These are phyloP conservation scores for Kalaharituber pfeilii DNA, from an alignment of 2,329 filamentous ascomycete species.

Conservation along the genomic window DNA sequence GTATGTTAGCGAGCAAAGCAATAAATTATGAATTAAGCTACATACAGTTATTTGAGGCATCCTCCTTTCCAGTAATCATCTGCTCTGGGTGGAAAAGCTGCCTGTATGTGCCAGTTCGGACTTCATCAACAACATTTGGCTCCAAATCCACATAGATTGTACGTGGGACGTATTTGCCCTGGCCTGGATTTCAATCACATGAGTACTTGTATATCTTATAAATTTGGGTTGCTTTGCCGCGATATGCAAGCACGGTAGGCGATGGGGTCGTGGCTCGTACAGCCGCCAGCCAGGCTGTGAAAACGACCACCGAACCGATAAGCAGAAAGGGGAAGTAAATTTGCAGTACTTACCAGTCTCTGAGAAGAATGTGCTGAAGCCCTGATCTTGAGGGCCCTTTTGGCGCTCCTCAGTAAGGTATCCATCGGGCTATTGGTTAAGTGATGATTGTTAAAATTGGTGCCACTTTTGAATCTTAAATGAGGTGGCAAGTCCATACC, in stretches of 20 bases:
- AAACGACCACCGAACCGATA: background rate
- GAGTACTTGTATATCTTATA: constrained; percentile 9
- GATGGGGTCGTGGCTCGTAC: background rate
- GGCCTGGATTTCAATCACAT: constrained; percentile 39
- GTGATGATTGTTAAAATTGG: constrained; percentile 3
- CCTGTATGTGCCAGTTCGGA: constrained; percentile 92
- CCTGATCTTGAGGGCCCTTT: constrained; percentile 77
- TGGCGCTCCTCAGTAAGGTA: constrained; percentile 98
- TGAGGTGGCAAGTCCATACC: constrained; percentile 44
- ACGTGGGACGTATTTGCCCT: constrained; percentile 97
- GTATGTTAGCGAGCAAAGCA: no score
- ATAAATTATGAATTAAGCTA: no score
- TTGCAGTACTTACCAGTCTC: constrained; percentile 66
- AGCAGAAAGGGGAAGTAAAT: background rate
- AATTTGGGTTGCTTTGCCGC: constrained; percentile 4
- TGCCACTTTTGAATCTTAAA: constrained; percentile 1
- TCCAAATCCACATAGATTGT: constrained; percentile 99
- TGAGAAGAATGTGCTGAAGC: constrained; percentile 99
- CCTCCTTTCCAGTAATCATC: constrained; percentile 99
- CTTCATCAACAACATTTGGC: constrained; percentile 98
- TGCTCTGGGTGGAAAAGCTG: constrained; percentile 96
- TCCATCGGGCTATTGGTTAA: constrained; percentile 63
- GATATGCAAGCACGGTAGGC: background rate
- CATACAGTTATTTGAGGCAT: constrained; percentile 90
- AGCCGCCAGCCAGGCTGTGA: no score